Conservation (phyloP, 2,329 filamentous ascomycete genomes). For the Aspergillus tanneri region DNA sequence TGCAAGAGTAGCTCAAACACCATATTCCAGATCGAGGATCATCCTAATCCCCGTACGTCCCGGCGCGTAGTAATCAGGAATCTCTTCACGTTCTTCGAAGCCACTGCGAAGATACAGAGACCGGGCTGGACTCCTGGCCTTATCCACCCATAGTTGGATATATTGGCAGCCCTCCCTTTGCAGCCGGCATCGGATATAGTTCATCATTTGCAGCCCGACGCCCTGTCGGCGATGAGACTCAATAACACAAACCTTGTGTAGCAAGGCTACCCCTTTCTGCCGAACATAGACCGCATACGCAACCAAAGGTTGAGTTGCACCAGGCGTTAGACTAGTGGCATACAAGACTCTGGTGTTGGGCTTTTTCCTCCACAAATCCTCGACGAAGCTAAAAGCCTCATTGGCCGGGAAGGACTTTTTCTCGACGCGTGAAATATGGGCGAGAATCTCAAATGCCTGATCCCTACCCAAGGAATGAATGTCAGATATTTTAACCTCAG, state of each 20-base stretch:
- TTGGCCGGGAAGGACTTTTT: conserved; percentile 53
- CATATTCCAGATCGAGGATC: conserved; percentile 37
- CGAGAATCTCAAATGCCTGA: conserved; percentile 38
- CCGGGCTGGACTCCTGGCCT: conserved; percentile 46
- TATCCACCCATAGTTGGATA: conserved; percentile 55
- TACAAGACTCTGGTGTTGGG: conserved; percentile 49
- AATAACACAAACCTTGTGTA: conserved; percentile 55
- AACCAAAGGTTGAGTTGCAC: conserved; percentile 28
- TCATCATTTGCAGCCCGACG: conserved; percentile 48
- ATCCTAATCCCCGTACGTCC: conserved; percentile 50
- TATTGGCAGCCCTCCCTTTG: conserved; percentile 48
- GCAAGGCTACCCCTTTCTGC: conserved; percentile 45
- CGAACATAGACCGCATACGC: conserved; percentile 52
- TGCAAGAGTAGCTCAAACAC: conserved; percentile 26
- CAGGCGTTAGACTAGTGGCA: conserved; percentile 23
- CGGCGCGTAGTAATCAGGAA: conserved; percentile 52
- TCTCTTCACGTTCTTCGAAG: conserved; percentile 48
- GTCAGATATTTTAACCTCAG: conserved; percentile 33
- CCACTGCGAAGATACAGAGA: conserved; percentile 47
- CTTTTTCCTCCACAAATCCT: conserved; percentile 49
- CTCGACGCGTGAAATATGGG: conserved; percentile 43
- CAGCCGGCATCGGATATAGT: conserved; percentile 44
- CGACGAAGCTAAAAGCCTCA: conserved; percentile 51
- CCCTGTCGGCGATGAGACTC: conserved; percentile 48
- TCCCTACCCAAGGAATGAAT: conserved; percentile 39